phyloP scores from a whole-genome alignment of 2,329 filamentous ascomycete species.

The Sarocladium kiliense region DNA sequence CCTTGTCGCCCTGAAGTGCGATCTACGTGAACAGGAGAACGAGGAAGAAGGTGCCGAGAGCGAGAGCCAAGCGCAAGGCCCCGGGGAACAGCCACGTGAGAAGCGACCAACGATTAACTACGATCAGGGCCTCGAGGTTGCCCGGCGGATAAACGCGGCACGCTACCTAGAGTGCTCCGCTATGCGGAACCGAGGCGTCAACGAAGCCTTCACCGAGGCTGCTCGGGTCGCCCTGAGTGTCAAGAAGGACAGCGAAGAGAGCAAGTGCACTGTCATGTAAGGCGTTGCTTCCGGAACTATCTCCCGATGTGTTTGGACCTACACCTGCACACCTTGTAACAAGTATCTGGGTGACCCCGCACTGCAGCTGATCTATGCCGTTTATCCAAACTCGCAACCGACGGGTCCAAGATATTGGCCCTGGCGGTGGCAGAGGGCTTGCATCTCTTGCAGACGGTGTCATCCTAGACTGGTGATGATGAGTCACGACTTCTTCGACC shows the following conservation, averaged over 20 bases:
- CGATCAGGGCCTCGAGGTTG: slow-evolving; percentile 85
- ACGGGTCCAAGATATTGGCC: not conserved
- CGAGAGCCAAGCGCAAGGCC: slow-evolving; percentile 27
- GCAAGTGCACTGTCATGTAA: slow-evolving; percentile 58
- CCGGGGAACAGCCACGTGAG: slow-evolving; percentile 37
- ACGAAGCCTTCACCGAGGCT: slow-evolving; percentile 97
- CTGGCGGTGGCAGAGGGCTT: not conserved
- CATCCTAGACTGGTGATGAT: not conserved
- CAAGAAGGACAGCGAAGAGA: slow-evolving; percentile 59
- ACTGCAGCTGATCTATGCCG: not conserved
- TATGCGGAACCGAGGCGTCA: slow-evolving; percentile 96
- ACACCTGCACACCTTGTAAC: not conserved
- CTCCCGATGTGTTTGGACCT: not conserved
- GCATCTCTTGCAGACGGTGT: not conserved
- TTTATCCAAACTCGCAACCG: too few relatives aligned
- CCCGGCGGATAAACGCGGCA: slow-evolving; percentile 83
- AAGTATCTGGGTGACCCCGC: not conserved
- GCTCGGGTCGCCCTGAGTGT: slow-evolving; percentile 84
- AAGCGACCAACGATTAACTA: slow-evolving; percentile 79
- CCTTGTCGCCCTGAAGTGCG: slow-evolving; percentile 93
- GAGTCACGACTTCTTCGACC: not conserved
- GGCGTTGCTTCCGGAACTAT: not conserved
- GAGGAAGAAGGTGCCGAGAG: slow-evolving; percentile 68
- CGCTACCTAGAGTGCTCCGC: slow-evolving; percentile 98
- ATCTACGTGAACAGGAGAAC: slow-evolving; percentile 72